phyloP scores from a whole-genome alignment of 257 asterid genomes.

The Capsicum pubescens region DNA sequence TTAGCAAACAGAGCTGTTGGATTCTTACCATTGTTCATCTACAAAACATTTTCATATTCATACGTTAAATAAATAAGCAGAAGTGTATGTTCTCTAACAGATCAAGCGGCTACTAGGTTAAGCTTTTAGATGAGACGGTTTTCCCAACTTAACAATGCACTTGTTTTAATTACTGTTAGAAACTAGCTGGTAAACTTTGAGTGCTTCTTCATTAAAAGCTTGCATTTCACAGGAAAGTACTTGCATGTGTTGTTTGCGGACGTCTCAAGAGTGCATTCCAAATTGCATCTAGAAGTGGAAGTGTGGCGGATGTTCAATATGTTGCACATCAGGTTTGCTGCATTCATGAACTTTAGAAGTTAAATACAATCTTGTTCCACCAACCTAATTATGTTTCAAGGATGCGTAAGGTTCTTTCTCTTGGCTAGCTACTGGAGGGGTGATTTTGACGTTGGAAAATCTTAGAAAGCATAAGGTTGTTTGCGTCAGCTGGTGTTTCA shows the following conservation, averaged over 20 bases:
- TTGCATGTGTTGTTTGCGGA: constrained; percentile 97
- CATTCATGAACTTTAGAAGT: constrained; percentile 25
- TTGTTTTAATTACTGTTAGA: constrained; percentile 11
- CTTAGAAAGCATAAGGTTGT: too few species aligned
- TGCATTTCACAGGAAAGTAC: constrained; percentile 78
- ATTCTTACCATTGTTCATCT: constrained; percentile 5
- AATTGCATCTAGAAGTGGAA: constrained; percentile 96
- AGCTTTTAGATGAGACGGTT: constrained; percentile 5
- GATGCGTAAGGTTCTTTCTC: too few species aligned
- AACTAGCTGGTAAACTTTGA: constrained; percentile 34
- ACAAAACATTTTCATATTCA: not conserved
- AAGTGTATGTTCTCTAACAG: not conserved
- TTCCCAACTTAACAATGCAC: not conserved
- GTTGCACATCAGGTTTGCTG: constrained; percentile 92
- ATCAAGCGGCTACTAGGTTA: constrained; percentile 16
- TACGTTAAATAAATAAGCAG: constrained; percentile 4
- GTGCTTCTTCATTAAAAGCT: constrained; percentile 26
- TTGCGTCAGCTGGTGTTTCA: too few species aligned
- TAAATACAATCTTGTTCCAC: constrained; percentile 26
- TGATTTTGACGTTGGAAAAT: too few species aligned
- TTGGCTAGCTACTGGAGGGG: too few species aligned
- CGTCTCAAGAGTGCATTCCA: constrained; percentile 98
- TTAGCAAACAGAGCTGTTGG: not conserved
- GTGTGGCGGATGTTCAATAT: constrained; percentile 98
- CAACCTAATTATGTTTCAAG: not conserved